Evolutionary conservation across 2,329 filamentous ascomycete genomes (phyloP).

Genomic region (Cadophora sp.): DNA sequence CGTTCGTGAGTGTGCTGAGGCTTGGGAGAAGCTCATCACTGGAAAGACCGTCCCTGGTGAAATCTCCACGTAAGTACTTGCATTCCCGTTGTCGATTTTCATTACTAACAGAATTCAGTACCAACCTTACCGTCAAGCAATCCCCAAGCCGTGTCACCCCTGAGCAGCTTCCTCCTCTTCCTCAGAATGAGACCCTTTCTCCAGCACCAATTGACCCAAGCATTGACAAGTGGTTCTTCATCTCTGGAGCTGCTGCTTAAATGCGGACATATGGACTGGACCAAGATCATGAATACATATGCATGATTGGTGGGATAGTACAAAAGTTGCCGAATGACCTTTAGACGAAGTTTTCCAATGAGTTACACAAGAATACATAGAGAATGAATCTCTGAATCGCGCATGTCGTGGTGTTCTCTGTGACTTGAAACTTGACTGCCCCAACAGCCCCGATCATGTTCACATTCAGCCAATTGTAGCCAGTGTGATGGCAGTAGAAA

Average conservation of each 20-base stretch:
- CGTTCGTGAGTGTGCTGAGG: conserved; percentile 93
- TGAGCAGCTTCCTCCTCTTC: conserved; percentile 77
- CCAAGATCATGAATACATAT: conserved; percentile 20
- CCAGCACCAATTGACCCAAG: conserved; percentile 92
- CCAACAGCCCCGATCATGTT: too few relatives aligned
- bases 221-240: conserved; percentile 99
- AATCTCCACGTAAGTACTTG: conserved; percentile 76
- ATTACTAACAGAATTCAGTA: conserved; percentile 58
- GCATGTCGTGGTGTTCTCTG: not conserved
- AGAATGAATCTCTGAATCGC: conserved; percentile 8
- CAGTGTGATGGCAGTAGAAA: not conserved
- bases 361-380: conserved; percentile 16
- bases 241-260: conserved; percentile 91
- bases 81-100: not conserved
- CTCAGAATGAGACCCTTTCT: conserved; percentile 77
- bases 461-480: not conserved
- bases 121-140: conserved; percentile 79
- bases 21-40: conserved; percentile 94
- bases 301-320: conserved; percentile 23
- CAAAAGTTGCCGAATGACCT: conserved; percentile 28
- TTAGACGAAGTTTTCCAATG: conserved; percentile 23
- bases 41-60: conserved; percentile 83
- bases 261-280: conserved; percentile 13
- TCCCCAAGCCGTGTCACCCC: conserved; percentile 75
- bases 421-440: not conserved